Evolutionary conservation across 768 basidiomycete species (phyloP).

Genomic region (Podaxis carcinomalis): DNA sequence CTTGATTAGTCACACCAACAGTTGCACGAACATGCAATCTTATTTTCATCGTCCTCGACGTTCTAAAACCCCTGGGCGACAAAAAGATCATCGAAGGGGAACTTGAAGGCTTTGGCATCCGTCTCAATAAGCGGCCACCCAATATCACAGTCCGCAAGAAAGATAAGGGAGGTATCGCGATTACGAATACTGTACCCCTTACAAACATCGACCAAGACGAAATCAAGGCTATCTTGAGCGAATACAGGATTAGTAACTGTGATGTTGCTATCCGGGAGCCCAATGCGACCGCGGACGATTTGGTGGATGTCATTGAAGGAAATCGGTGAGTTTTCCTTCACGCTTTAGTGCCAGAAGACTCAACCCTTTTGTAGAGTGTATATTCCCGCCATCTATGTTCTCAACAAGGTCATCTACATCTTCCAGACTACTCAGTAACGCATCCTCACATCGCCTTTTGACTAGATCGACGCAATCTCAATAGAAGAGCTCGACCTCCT

Average conservation of each 20-base stretch:
- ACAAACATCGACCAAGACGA: slow-evolving; percentile 95
- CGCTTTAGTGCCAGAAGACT: neutral
- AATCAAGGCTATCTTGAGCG: slow-evolving; percentile 91
- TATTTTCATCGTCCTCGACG: slow-evolving; percentile 97
- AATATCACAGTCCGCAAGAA: slow-evolving; percentile 79
- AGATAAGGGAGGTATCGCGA: slow-evolving; percentile 89
- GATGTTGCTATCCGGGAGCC: slow-evolving; percentile 93
- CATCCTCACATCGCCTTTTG: neutral
- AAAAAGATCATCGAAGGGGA: slow-evolving; percentile 89
- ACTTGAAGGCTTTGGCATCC: slow-evolving; percentile 96
- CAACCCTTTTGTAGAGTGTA: slow-evolving; percentile 58
- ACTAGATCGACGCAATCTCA: slow-evolving; percentile 94
- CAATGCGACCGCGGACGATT: slow-evolving; percentile 88
- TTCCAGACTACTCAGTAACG: neutral
- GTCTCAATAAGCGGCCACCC: slow-evolving; percentile 93
- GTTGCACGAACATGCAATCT: slow-evolving; percentile 98
- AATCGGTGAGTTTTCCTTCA: slow-evolving; percentile 58
- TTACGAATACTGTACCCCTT: slow-evolving; percentile 94
- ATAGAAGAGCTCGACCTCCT: slow-evolving; percentile 96
- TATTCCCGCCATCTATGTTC: slow-evolving; percentile 86
- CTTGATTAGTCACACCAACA: slow-evolving; percentile 24
- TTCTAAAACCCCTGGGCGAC: slow-evolving; percentile 96
- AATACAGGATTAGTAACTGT: slow-evolving; percentile 86
- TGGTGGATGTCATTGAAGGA: slow-evolving; percentile 97
- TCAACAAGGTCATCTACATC: slow-evolving; percentile 65